These are phyloP conservation scores for Dichotomocladium elegans DNA, from an alignment of 371 early-diverging fungal genomes.

Conservation along the genomic window DNA sequence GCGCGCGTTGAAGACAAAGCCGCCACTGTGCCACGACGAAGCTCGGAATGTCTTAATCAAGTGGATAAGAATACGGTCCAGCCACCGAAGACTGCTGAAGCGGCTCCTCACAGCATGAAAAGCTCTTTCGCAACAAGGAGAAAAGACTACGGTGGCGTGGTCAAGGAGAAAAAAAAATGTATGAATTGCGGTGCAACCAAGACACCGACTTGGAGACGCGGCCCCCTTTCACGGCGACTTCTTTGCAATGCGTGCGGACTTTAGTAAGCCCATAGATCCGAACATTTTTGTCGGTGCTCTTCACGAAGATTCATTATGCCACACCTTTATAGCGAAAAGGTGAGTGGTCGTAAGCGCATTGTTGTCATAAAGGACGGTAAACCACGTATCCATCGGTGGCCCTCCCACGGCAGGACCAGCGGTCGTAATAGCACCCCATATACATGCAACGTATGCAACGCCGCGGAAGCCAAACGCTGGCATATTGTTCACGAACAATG, in stretches of 20 bases:
- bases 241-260: constrained; percentile 97
- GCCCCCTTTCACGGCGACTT: constrained; percentile 58
- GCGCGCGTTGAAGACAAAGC: no score
- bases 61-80: no score
- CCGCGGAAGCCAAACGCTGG: constrained; percentile 21
- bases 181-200: constrained; percentile 83
- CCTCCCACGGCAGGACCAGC: not conserved
- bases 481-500: not conserved
- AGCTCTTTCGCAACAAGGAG: no score
- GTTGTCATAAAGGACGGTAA: constrained; percentile 12
- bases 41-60: no score
- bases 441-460: not conserved
- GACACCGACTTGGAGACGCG: constrained; percentile 95
- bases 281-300: no score
- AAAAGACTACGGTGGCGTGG: not conserved
- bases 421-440: not conserved
- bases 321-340: constrained; percentile 11
- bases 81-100: no score
- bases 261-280: constrained; percentile 62
- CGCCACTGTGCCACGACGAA: no score
- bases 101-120: no score
- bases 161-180: constrained; percentile 47
- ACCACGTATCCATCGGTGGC: constrained; percentile 7
- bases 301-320: not conserved
- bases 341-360: constrained; percentile 2